Evolutionary conservation across 306 rosid species (phyloP).

Genomic region (Calophaca sinica): DNA sequence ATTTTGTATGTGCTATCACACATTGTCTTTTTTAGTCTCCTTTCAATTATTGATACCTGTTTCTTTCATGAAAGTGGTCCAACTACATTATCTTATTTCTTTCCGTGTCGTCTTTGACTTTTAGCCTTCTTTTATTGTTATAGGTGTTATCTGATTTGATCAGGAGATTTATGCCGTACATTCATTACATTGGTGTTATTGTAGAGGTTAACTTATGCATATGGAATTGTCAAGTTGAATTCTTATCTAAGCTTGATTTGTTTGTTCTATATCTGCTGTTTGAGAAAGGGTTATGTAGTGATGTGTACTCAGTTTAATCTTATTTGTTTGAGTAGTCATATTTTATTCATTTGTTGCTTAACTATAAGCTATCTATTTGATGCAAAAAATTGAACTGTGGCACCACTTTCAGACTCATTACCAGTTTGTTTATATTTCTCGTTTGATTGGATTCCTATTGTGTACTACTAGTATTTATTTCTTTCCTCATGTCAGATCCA

Average conservation of each 20-base stretch:
- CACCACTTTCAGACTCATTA: background rate
- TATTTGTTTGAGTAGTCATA: background rate
- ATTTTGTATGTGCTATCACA: background rate
- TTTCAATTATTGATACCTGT: background rate
- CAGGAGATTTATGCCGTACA: background rate
- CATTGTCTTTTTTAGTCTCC: background rate
- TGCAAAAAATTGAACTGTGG: background rate
- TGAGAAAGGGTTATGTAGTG: conserved; percentile 11
- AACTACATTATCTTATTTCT: conserved; percentile 1
- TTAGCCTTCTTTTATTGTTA: background rate
- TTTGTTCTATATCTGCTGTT: conserved; percentile 18
- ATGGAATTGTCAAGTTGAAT: too few relatives aligned
- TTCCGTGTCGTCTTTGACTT: background rate
- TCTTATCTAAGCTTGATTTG: too few relatives aligned
- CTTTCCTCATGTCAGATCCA: too few relatives aligned
- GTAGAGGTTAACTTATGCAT: too few relatives aligned
- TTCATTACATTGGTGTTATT: too few relatives aligned
- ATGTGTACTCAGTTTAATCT: background rate
- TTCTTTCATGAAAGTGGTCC: conserved; percentile 43
- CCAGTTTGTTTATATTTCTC: background rate
- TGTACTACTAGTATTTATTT: conserved; percentile 8
- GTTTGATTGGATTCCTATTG: background rate
- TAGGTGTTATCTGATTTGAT: conserved; percentile 24
- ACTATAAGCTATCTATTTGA: too few relatives aligned
- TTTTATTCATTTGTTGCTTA: background rate